phyloP scores from a whole-genome alignment of 202 grass and related monocot species.

The Setaria italica region DNA sequence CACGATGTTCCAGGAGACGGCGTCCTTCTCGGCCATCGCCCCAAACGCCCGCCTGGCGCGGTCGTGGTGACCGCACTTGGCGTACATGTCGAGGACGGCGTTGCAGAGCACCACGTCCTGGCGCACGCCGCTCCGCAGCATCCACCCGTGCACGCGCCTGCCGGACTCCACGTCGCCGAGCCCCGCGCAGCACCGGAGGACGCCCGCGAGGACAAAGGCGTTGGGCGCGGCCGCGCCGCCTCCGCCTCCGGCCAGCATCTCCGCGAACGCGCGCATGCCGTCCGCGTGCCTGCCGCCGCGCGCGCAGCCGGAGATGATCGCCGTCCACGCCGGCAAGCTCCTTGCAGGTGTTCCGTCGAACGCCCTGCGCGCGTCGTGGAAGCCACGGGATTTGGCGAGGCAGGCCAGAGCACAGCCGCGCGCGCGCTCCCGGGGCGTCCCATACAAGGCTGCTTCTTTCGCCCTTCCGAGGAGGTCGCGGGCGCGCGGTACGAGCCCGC shows the following conservation, averaged over 20 bases:
- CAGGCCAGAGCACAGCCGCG: not conserved
- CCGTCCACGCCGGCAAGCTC: slow-evolving; percentile 52
- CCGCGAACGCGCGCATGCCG: slow-evolving; percentile 45
- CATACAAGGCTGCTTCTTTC: not conserved
- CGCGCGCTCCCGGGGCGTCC: not conserved
- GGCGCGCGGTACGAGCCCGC: not conserved
- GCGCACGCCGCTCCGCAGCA: slow-evolving; percentile 49
- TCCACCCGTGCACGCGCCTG: slow-evolving; percentile 67
- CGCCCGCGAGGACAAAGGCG: slow-evolving; percentile 56
- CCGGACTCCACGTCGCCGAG: slow-evolving; percentile 33
- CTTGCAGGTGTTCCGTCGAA: slow-evolving; percentile 51
- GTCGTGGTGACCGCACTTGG: slow-evolving; percentile 47
- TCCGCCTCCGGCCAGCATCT: slow-evolving; percentile 34
- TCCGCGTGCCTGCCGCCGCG: slow-evolving; percentile 31
- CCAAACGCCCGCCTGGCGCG: slow-evolving; percentile 35
- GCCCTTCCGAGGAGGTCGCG: not conserved
- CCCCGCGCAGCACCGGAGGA: slow-evolving; percentile 64
- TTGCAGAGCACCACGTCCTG: slow-evolving; percentile 61
- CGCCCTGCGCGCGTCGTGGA: slow-evolving; percentile 33
- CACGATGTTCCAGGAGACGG: slow-evolving; percentile 66
- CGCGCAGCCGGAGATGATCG: slow-evolving; percentile 51
- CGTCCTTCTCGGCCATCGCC: slow-evolving; percentile 45
- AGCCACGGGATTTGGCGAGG: not conserved
- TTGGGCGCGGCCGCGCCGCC: slow-evolving; percentile 36
- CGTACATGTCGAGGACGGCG: slow-evolving; percentile 65